Base-by-base conservation (phyloP, 2,329 filamentous ascomycete genomes). In the Madurella fahalii region DNA sequence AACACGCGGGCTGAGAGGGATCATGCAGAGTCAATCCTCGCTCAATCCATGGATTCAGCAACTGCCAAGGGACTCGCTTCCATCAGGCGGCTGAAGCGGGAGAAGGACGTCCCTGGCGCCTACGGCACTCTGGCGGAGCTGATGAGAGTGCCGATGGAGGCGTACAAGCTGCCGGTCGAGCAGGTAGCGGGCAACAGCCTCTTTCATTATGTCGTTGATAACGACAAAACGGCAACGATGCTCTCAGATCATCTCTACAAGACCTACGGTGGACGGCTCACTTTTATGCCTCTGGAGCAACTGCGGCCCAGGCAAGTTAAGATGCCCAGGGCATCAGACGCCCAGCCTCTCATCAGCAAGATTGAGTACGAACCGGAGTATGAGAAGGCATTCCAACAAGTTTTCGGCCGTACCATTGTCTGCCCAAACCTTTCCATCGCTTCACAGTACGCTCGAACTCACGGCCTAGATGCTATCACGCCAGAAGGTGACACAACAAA, bases 171-270 rank as follows among this genome's bases (percentile, higher is more conserved):
- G 11, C 90, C 94, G 2, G 87, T 95, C 9, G 94, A 99, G 72
- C 90, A 95, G 63, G 94, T 92, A 49, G 94, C 93, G 2, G 94
- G 94, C 16, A 86, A 86, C 59, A 95, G 90, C 68, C 78, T 99
- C 9, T 99, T 99, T 73, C 90, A 99, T 71, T 96, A 96, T 62
- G 85, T 99, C 11, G 93, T 97, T 42, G 93, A 99, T 69, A 93
- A 87, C 47, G 90, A 95, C 57, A 84, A 88, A 40, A 96, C 92
- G 0, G 91, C 92, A 1, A 90, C 89, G 1, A 83, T 84, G 62
- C 82, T 96, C 34, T 84, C 94, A 42, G 87, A 93, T 61, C 81
- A 85, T 13, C 77, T 99, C 30, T 87, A 91, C 67, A 86, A 85
- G 60, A 84, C 90, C 62, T 87, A 85, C 57, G 87, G 88, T 15